These are phyloP conservation scores for Taphrina wiesneri DNA, from an alignment of 1,139 yeast species.

Conservation along the genomic window DNA sequence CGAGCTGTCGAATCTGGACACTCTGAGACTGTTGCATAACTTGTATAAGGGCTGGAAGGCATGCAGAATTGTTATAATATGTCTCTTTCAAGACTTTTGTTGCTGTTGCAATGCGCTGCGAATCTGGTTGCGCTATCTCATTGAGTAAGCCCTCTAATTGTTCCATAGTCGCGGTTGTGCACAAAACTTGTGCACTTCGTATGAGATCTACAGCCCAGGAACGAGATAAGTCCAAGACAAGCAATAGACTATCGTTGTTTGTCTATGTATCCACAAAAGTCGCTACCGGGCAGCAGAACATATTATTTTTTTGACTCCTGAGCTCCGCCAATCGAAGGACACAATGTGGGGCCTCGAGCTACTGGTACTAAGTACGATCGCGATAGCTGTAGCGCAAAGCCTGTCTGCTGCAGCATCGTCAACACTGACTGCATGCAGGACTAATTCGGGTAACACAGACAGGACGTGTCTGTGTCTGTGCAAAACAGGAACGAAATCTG, in stretches of 20 bases:
- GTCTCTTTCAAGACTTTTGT: conserved; percentile 71
- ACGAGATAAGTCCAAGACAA: too few species aligned
- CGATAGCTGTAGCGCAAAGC: too few species aligned
- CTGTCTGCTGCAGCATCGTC: not conserved
- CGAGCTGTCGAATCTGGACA: conserved; percentile 58
- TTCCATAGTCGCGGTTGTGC: too few species aligned
- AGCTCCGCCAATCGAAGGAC: not conserved
- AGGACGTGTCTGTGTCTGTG: too few species aligned
- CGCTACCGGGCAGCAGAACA: not conserved
- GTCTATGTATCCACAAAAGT: not conserved
- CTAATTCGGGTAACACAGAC: too few species aligned
- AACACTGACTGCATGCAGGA: too few species aligned
- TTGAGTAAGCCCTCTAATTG: conserved; percentile 2
- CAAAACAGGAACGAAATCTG: too few species aligned
- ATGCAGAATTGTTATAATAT: conserved; percentile 67
- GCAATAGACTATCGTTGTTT: too few species aligned
- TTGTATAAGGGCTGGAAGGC: conserved; percentile 81
- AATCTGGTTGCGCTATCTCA: conserved; percentile 37
- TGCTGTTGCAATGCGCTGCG: conserved; percentile 63
- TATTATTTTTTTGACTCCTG: conserved; percentile 5
- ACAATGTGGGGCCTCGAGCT: not conserved
- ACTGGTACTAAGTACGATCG: too few species aligned
- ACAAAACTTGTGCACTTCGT: too few species aligned
- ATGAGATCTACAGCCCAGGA: too few species aligned
- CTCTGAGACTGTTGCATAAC: conserved; percentile 58